Conservation (phyloP, 768 basidiomycete species). For the Suillus subaureus region DNA sequence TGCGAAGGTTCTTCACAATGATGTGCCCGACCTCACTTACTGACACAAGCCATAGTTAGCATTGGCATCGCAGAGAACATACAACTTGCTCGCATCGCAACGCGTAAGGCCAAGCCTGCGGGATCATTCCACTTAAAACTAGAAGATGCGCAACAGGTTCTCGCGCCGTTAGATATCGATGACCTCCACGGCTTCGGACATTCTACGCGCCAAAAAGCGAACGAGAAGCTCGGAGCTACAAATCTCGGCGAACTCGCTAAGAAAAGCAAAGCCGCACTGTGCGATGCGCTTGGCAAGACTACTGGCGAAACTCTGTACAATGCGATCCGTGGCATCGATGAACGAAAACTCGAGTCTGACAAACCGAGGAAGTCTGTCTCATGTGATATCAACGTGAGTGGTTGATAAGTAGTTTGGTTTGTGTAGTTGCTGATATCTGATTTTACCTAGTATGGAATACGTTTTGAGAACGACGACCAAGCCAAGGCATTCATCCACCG, state of each 20-base stretch:
- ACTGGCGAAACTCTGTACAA: slow-evolving; percentile 88
- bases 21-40: background rate
- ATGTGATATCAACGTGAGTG: slow-evolving; percentile 89
- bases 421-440: slow-evolving; percentile 11
- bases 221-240: slow-evolving; percentile 74
- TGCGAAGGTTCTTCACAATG: slow-evolving; percentile 66
- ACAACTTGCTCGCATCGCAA: slow-evolving; percentile 90
- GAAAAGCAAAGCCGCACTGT: slow-evolving; percentile 65
- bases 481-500: slow-evolving; percentile 78
- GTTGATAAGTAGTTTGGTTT: background rate
- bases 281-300: slow-evolving; percentile 73
- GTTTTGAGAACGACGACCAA: slow-evolving; percentile 82
- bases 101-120: slow-evolving; percentile 88
- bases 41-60: slow-evolving; percentile 58
- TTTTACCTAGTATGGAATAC: slow-evolving; percentile 81
- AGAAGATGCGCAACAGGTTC: slow-evolving; percentile 51
- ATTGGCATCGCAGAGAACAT: slow-evolving; percentile 93
- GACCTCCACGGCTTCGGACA: slow-evolving; percentile 89
- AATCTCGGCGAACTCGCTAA: slow-evolving; percentile 68
- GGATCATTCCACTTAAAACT: slow-evolving; percentile 75
- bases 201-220: slow-evolving; percentile 74
- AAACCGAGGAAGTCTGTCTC: slow-evolving; percentile 90
- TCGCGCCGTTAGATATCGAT: slow-evolving; percentile 72
- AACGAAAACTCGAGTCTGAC: slow-evolving; percentile 76
- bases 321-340: slow-evolving; percentile 82